Conservation (phyloP, 176 grass and related monocot species). For the Triticum monococcum region DNA sequence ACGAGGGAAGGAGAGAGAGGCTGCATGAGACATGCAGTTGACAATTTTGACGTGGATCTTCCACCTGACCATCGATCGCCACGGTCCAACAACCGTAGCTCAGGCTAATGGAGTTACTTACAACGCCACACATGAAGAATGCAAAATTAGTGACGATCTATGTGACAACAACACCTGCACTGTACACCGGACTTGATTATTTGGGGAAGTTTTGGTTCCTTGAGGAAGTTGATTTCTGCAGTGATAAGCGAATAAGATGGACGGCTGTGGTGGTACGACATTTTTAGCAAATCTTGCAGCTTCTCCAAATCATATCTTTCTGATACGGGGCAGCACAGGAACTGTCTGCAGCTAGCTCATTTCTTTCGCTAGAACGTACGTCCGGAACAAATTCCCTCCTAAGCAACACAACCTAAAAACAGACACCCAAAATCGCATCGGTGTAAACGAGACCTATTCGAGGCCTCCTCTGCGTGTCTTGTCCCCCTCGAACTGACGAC, state of each 20-base stretch:
- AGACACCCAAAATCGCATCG: not conserved
- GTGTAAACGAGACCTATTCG: conserved; percentile 32
- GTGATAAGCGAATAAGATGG: not conserved
- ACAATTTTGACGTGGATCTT: conserved; percentile 23
- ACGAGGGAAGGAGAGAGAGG: not conserved
- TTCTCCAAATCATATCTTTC: not conserved
- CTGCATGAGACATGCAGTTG: not conserved
- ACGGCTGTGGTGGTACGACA: not conserved
- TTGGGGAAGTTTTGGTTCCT: not conserved
- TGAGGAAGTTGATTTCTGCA: not conserved
- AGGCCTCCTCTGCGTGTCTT: not conserved
- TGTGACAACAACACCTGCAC: not conserved
- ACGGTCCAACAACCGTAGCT: not conserved
- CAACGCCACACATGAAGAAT: not conserved
- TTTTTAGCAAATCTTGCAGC: not conserved
- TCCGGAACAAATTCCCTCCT: not conserved
- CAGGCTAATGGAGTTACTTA: not conserved
- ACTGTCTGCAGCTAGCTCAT: no score
- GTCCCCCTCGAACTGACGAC: not conserved
- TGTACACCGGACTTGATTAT: not conserved
- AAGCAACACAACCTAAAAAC: not conserved
- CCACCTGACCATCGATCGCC: not conserved
- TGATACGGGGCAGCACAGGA: not conserved
- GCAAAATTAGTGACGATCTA: not conserved
- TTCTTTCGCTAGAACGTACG: not conserved